Evolutionary conservation across 345 rosid genomes (phyloP).

Genomic region (Salix brachista): DNA sequence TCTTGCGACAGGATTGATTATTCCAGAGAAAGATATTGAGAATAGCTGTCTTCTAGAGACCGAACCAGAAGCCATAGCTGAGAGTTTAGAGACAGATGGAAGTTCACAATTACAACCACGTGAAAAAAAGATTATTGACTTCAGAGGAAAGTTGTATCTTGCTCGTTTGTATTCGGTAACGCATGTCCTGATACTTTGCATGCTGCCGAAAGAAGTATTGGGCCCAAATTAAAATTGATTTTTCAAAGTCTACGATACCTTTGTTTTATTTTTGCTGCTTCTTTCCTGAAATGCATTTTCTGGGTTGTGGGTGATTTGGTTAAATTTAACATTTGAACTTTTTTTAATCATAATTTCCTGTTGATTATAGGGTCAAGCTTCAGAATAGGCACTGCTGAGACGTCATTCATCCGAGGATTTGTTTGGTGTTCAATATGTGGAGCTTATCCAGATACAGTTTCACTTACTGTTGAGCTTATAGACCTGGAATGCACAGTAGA

Average conservation of each 20-base stretch:
- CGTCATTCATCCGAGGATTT: constrained; percentile 84
- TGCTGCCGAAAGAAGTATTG: neutral
- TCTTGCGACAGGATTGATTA: constrained; percentile 34
- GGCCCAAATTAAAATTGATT: no score
- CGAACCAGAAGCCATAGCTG: constrained; percentile 24
- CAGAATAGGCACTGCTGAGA: constrained; percentile 97
- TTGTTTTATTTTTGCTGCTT: neutral
- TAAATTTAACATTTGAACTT: neutral
- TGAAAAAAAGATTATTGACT: constrained; percentile 84
- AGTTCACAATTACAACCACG: constrained; percentile 66
- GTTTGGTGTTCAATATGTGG: constrained; percentile 98
- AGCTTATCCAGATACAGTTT: constrained; percentile 67
- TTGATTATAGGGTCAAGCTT: constrained; percentile 75
- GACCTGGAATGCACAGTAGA: constrained; percentile 72
- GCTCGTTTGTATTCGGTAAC: constrained; percentile 49
- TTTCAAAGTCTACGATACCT: neutral
- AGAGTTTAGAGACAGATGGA: constrained; percentile 46
- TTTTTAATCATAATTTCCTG: neutral
- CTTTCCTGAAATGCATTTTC: constrained; percentile 7
- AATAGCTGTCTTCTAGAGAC: constrained; percentile 17
- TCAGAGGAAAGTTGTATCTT: constrained; percentile 79
- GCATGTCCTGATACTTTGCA: neutral
- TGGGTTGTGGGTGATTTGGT: neutral
- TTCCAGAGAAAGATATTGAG: constrained; percentile 29
- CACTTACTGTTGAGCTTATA: constrained; percentile 84